These are phyloP conservation scores for Umbelopsis sp. DNA, from an alignment of 371 early-diverging fungal genomes.

Conservation along the genomic window DNA sequence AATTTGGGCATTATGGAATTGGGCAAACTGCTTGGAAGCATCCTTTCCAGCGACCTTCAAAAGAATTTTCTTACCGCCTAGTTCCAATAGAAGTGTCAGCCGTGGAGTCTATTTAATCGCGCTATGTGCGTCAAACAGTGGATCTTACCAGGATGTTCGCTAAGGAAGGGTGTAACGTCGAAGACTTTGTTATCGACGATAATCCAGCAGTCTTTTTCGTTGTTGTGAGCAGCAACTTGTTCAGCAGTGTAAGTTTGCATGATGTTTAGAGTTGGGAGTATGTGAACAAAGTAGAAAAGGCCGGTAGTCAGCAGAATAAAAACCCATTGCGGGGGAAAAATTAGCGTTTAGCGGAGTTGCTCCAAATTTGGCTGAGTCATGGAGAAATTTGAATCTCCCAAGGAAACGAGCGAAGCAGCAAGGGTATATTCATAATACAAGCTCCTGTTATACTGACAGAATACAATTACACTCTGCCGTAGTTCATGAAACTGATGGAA, in stretches of 20 bases:
- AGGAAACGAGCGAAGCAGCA: too few relatives aligned
- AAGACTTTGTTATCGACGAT: slow-evolving; percentile 82
- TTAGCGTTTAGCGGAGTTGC: neutral
- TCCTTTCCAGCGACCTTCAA: slow-evolving; percentile 85
- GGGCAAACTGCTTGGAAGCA: slow-evolving; percentile 87
- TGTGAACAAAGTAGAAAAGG: neutral
- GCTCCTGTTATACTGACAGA: too few relatives aligned
- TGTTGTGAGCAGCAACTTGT: slow-evolving; percentile 79
- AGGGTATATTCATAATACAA: too few relatives aligned
- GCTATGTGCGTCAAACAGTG: slow-evolving; percentile 41
- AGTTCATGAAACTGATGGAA: too few relatives aligned
- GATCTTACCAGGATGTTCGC: slow-evolving; percentile 82
- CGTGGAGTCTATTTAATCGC: neutral
- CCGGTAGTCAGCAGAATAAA: neutral
- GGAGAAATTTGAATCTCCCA: too few relatives aligned
- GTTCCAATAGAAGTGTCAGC: slow-evolving; percentile 38
- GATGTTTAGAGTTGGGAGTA: neutral
- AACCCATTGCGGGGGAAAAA: neutral
- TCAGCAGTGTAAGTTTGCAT: slow-evolving; percentile 56
- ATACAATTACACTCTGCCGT: too few relatives aligned
- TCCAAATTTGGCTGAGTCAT: too few relatives aligned
- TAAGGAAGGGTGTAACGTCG: slow-evolving; percentile 85
- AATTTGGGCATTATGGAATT: slow-evolving; percentile 74
- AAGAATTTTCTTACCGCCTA: slow-evolving; percentile 68
- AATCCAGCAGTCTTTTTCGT: slow-evolving; percentile 85